A percentile compares a stretch with the other conserved stretches of the same genome.
Evolutionary conservation across 1,284 basidiomycete genomes (phyloP).

Genomic region (Anthracocystis setariae): DNA sequence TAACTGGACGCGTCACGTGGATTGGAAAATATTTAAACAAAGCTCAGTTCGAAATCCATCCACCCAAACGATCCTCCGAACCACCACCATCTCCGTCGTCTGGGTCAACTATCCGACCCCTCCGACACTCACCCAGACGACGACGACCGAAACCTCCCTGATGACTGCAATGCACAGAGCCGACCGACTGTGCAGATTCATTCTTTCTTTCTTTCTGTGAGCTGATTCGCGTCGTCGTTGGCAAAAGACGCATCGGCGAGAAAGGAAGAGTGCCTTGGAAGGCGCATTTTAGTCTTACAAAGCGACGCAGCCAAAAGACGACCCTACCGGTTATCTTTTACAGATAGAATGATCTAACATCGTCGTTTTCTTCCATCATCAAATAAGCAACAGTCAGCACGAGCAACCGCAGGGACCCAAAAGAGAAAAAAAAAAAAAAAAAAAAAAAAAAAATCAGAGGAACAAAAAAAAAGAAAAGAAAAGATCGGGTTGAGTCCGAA

Average conservation of each 20-base stretch:
- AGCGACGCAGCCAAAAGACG: constrained; percentile 1
- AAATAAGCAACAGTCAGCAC: constrained; percentile 7
- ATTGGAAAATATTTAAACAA: too few relatives aligned
- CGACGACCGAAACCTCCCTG: too few relatives aligned
- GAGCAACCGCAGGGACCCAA: constrained; percentile 9
- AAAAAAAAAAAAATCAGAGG: constrained; percentile 6
- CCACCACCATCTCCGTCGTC: too few relatives aligned
- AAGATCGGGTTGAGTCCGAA: constrained; percentile 2
- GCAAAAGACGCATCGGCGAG: too few relatives aligned
- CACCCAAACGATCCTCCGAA: too few relatives aligned
- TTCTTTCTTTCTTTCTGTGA: neutral
- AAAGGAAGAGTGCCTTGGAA: neutral
- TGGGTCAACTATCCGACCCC: too few relatives aligned
- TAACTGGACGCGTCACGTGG: too few relatives aligned
- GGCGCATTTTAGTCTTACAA: neutral
- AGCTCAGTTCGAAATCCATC: too few relatives aligned
- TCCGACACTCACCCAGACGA: too few relatives aligned
- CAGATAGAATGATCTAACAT: neutral
- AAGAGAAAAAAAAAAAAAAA: constrained; percentile 7
- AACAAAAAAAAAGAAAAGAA: neutral
- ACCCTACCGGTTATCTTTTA: constrained; percentile 34
- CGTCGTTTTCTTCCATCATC: neutral
- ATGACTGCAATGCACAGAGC: neutral
- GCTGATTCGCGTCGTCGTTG: neutral
- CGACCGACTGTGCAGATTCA: neutral